These are phyloP conservation scores for Penicillium hordei DNA, from an alignment of 2,329 filamentous ascomycete genomes.

Conservation along the genomic window DNA sequence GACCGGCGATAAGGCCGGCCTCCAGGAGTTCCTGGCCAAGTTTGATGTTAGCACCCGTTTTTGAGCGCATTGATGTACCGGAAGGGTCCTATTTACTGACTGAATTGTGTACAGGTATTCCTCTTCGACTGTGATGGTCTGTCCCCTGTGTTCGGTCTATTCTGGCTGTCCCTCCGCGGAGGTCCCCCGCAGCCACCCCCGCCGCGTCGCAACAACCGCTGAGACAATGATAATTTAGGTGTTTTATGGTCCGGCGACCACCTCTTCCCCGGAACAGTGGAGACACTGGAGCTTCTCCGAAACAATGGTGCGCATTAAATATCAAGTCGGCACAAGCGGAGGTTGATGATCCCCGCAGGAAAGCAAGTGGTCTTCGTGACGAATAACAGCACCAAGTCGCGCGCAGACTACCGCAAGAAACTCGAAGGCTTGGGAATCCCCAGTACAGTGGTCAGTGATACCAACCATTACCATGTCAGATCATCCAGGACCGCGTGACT, in stretches of 20 bases:
- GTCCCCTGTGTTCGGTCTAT: slow-evolving; percentile 22
- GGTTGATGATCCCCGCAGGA: slow-evolving; percentile 52
- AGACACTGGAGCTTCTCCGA: slow-evolving; percentile 80
- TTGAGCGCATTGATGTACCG: background rate
- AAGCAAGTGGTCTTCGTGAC: slow-evolving; percentile 96
- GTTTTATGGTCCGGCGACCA: slow-evolving; percentile 96
- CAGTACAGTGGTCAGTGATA: slow-evolving; percentile 57
- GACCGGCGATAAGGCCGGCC: slow-evolving; percentile 73
- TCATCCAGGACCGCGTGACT: background rate
- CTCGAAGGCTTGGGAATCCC: slow-evolving; percentile 79
- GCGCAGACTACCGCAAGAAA: slow-evolving; percentile 89
- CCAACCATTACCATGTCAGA: background rate
- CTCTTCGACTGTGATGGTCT: slow-evolving; percentile 96
- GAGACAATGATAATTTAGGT: slow-evolving; percentile 57
- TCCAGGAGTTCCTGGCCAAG: slow-evolving; percentile 79
- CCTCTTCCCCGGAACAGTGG: slow-evolving; percentile 78
- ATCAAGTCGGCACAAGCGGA: background rate
- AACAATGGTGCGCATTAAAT: slow-evolving; percentile 62
- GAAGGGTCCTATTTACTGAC: slow-evolving; percentile 17
- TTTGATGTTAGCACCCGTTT: slow-evolving; percentile 75
- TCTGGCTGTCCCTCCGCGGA: slow-evolving; percentile 4
- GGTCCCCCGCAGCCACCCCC: background rate
- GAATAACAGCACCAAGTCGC: slow-evolving; percentile 98
- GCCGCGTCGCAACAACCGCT: slow-evolving; percentile 33
- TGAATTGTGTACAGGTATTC: slow-evolving; percentile 65